These are phyloP conservation scores for Ochromonas danica DNA, from an alignment of 108 stramenopile genomes.

Conservation along the genomic window DNA sequence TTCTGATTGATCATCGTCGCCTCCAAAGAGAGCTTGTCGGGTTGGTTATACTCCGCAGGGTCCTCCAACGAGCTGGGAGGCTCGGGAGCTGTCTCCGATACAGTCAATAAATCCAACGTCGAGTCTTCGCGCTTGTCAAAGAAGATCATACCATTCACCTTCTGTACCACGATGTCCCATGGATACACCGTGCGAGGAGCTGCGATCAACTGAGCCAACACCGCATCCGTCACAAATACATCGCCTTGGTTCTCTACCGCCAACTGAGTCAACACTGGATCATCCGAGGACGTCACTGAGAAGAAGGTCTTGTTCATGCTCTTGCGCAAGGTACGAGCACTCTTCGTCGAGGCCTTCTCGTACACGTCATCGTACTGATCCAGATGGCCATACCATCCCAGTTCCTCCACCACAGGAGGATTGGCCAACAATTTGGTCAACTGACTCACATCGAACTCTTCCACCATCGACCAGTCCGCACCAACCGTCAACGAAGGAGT, in stretches of 20 bases:
- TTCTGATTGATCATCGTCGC: slow-evolving; percentile 96
- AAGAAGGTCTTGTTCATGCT: slow-evolving; percentile 84
- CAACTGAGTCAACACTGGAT: slow-evolving; percentile 87
- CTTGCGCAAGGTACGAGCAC: slow-evolving; percentile 66
- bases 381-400: slow-evolving; percentile 85
- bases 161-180: slow-evolving; percentile 94
- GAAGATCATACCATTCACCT: slow-evolving; percentile 81
- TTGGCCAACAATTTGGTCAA: slow-evolving; percentile 72
- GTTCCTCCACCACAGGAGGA: slow-evolving; percentile 61
- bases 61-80: slow-evolving; percentile 56
- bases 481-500: slow-evolving; percentile 73
- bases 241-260: slow-evolving; percentile 84
- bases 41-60: slow-evolving; percentile 76
- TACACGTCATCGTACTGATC: slow-evolving; percentile 88
- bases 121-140: slow-evolving; percentile 92
- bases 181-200: slow-evolving; percentile 88
- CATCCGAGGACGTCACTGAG: slow-evolving; percentile 92
- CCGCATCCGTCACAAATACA: slow-evolving; percentile 90
- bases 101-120: slow-evolving; percentile 79
- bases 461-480: slow-evolving; percentile 78
- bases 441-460: slow-evolving; percentile 86
- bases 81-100: slow-evolving; percentile 51
- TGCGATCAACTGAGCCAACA: slow-evolving; percentile 92
- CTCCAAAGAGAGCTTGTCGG: slow-evolving; percentile 83
- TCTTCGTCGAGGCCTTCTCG: slow-evolving; percentile 77